Evolutionary conservation across 2,329 filamentous ascomycete genomes (phyloP), one percentile per base, ranked within the genome.

Genomic region (Akanthomyces uredinophilus): DNA sequence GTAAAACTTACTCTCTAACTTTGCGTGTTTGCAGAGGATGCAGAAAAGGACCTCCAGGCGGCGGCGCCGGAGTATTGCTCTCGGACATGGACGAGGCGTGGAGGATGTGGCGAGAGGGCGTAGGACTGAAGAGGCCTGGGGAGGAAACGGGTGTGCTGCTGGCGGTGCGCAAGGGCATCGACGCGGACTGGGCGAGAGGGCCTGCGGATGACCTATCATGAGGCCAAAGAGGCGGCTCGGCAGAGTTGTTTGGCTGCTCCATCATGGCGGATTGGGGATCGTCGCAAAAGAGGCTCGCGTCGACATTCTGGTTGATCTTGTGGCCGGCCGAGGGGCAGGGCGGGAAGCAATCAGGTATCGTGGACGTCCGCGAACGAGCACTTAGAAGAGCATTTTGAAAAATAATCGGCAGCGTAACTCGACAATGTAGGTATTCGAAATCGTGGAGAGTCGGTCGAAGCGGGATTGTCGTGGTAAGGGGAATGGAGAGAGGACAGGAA

Each of bases 21-120:
- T 83, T 87, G 73, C 90, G 87, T 64, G 84, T 84, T 73, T 92
- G 89, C 61, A 90, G 75, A 39, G 88, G 87, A 69, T 92, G 89
- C 61, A 91, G 75, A 69, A 84, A 87, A 1, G 88, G 87, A 68
- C 84, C 87, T 62, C 79, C 78, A 46, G 77, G 69, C 51, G 74
- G 70, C 29, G 76, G 77, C 46, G 77, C 78, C 43, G 84, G 82
- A 5, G 83, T 83, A 29, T 81, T 80, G 64, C 77, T 79, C 70
- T 87, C 84, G 64, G 82, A 83, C 32, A 78, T 69, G 32, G 81
- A 77, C 35, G 78, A 75, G 29, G 74, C 71, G 35, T 57, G 60
- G 57, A 73, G 70, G 67, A 74, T 74, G 44, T 78, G 73, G 62
- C 81, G 78, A 14, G 74, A 70, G 62, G 73, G 75, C 13, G 76